Percentiles rank a stretch among this genome's conserved stretches.
phyloP scores from a whole-genome alignment of 768 basidiomycete genomes.

The Hygrocybe punicea region DNA sequence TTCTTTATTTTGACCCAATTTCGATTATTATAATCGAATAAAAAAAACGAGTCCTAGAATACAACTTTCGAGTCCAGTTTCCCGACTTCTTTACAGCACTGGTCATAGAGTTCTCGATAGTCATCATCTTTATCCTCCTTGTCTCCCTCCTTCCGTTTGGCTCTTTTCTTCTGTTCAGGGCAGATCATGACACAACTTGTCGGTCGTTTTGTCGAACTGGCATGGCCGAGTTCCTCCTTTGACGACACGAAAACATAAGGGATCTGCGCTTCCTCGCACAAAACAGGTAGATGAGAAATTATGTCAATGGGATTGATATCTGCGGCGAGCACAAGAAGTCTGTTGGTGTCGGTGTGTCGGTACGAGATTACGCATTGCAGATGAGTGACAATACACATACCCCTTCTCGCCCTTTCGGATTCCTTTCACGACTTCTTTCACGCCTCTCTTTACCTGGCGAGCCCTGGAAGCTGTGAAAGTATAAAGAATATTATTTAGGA shows the following conservation, averaged over 20 bases:
- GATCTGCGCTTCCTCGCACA: slow-evolving; percentile 90
- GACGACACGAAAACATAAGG: slow-evolving; percentile 88
- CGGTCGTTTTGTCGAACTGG: slow-evolving; percentile 95
- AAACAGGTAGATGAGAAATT: slow-evolving; percentile 91
- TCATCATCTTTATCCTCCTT: slow-evolving; percentile 72
- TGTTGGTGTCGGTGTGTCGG: slow-evolving; percentile 37
- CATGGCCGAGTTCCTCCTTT: slow-evolving; percentile 93
- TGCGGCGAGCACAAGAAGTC: slow-evolving; percentile 86
- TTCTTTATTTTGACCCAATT: too few relatives aligned
- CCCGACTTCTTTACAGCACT: slow-evolving; percentile 81
- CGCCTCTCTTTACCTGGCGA: slow-evolving; percentile 93
- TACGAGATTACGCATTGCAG: too few relatives aligned
- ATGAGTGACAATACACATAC: slow-evolving; percentile 41
- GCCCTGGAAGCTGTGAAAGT: slow-evolving; percentile 74
- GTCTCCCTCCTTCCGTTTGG: slow-evolving; percentile 57
- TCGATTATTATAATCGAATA: too few relatives aligned
- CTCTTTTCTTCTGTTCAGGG: slow-evolving; percentile 72
- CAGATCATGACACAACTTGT: slow-evolving; percentile 97
- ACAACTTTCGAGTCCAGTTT: slow-evolving; percentile 69
- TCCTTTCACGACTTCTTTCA: slow-evolving; percentile 98
- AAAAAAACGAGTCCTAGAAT: too few relatives aligned
- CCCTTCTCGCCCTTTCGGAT: slow-evolving; percentile 97
- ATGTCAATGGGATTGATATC: slow-evolving; percentile 99
- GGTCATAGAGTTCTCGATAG: slow-evolving; percentile 81
- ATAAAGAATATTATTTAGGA: slow-evolving; percentile 2